Evolutionary conservation across 73 alveolate species (phyloP).

Genomic region (Paramecium sonneborni): DNA sequence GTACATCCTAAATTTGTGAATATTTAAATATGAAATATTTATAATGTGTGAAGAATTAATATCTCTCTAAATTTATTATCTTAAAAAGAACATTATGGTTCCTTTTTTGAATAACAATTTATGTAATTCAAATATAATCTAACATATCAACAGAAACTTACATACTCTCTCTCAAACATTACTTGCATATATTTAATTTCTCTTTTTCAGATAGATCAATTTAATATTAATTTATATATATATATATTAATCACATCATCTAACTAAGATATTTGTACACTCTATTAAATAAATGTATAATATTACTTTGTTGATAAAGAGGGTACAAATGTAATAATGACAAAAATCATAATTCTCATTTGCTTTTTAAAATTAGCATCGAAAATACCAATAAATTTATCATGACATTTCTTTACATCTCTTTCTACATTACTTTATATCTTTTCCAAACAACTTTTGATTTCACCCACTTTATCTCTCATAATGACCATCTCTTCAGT

Average conservation of each 20-base stretch:
- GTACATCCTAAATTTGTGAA: constrained; percentile 81
- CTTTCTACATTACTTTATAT: constrained; percentile 18
- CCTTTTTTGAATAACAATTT: too few species aligned
- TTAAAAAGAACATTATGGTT: too few species aligned
- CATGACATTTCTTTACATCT: constrained; percentile 34
- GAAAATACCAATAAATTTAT: constrained; percentile 32
- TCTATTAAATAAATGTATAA: background rate
- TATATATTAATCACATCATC: background rate
- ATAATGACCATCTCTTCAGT: constrained; percentile 24
- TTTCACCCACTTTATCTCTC: constrained; percentile 41
- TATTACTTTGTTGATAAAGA: background rate
- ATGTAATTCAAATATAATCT: too few species aligned
- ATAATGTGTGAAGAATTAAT: background rate
- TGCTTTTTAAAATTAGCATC: constrained; percentile 42
- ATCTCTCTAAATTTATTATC: too few species aligned
- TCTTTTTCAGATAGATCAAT: too few species aligned
- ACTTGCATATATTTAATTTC: too few species aligned
- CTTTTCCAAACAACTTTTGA: background rate
- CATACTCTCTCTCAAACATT: too few species aligned
- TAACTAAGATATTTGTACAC: constrained; percentile 5
- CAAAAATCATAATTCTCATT: constrained; percentile 35
- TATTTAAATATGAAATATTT: constrained; percentile 15
- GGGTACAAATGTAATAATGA: constrained; percentile 34
- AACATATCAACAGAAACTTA: too few species aligned
- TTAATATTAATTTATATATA: background rate